Conservation (phyloP, 106 monocot genomes). For the Amphibolis antarctica region DNA sequence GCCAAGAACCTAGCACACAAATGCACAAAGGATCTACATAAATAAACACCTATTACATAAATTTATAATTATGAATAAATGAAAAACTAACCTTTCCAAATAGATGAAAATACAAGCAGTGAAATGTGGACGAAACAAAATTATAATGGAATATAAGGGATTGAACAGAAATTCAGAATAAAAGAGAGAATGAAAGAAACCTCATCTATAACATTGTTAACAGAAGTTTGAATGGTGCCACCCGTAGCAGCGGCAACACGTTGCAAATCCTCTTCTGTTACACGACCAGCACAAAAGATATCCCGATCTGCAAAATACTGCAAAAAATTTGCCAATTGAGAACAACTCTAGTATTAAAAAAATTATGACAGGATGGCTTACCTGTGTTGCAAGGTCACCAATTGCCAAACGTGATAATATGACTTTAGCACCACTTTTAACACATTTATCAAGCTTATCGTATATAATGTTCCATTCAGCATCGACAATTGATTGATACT, state of each 20-base stretch:
- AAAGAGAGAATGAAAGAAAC: conserved; percentile 15
- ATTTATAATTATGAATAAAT: background rate
- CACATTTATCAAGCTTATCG: conserved; percentile 98
- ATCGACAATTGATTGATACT: conserved; percentile 99
- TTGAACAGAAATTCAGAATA: background rate
- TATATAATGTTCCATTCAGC: conserved; percentile 99
- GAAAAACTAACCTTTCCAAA: background rate
- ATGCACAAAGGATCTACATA: background rate
- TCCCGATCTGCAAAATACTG: conserved; percentile 99
- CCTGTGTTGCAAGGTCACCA: conserved; percentile 99
- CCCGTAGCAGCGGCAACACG: conserved; percentile 94
- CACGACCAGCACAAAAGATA: conserved; percentile 99
- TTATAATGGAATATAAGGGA: background rate
- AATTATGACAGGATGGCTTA: conserved; percentile 2
- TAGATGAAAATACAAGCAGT: background rate
- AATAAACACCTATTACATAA: background rate
- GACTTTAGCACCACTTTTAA: conserved; percentile 85
- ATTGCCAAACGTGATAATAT: conserved; percentile 93
- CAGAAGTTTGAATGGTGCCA: conserved; percentile 92
- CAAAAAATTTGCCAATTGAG: background rate
- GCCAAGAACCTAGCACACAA: conserved; percentile 63
- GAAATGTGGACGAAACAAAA: background rate
- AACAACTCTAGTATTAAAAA: background rate
- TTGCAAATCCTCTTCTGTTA: conserved; percentile 87
- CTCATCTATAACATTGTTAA: conserved; percentile 93